Evolutionary conservation across 768 basidiomycete genomes (phyloP), one percentile per base, ranked within the genome.

Genomic region (Mycena rosella): DNA sequence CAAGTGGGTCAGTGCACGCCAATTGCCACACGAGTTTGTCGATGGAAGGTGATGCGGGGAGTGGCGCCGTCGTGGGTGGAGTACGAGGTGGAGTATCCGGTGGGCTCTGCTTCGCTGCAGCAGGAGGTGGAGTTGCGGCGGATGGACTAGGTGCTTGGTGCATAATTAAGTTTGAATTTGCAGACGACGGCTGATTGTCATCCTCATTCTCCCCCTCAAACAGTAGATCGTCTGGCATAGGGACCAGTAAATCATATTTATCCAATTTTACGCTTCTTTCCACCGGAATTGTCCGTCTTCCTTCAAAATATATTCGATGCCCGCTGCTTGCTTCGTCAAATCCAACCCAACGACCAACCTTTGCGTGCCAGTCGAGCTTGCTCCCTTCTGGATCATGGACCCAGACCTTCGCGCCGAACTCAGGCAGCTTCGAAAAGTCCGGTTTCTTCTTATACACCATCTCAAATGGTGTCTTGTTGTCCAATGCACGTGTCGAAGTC

Each of bases 311-410:
- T n/a, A n/a, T n/a, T n/a, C n/a, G n/a, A n/a, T n/a, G n/a, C n/a
- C n/a, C n/a, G n/a, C n/a, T n/a, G n/a, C 76, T 78, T 27, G 78
- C 67, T 3, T 74, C 57, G 63, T 81, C 77, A 70, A 76, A 79
- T 0, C 82, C 80, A 11, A 84, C 68, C 77, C 78, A 85, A 17
- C 68, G 66, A 0, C 79, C 79, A n/a, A 77, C 70, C 5, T 70
- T 48, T 9, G 72, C 72, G 14, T 68, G 34, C 22, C 71, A 60
- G 5, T 76, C 77, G 0, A 82, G 69, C 65, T 82, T 81, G 22
- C 60, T 58, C 11, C 58, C 69, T 11, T 54, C 63, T 0, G 30
- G 45, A 32, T 72, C 65, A 6, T 78, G 73, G 0, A 80, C 74
- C 65, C 63, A 78, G 7, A 70, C 67, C 10, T 53, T 55, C 6